These are phyloP conservation scores for Didymella glomerata DNA, from an alignment of 2,329 filamentous ascomycete species.

Conservation along the genomic window DNA sequence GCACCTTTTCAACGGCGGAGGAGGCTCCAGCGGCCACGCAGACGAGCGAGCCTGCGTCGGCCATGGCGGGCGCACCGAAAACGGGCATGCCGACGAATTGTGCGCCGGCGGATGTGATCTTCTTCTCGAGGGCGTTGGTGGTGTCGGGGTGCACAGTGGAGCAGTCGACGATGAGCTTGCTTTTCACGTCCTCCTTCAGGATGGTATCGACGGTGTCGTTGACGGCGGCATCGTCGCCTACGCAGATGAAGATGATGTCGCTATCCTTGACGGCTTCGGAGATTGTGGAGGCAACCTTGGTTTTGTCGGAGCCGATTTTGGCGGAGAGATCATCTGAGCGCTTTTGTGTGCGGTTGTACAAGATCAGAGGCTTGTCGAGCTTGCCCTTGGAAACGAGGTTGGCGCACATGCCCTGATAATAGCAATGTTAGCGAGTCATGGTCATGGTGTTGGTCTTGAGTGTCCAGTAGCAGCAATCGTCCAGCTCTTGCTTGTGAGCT, in stretches of 20 bases:
- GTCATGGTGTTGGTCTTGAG: background rate
- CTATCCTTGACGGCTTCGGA: slow-evolving; percentile 71
- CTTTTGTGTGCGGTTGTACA: slow-evolving; percentile 80
- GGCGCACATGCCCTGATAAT: slow-evolving; percentile 49
- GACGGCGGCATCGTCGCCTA: slow-evolving; percentile 80
- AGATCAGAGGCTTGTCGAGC: slow-evolving; percentile 73
- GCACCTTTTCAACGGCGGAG: slow-evolving; percentile 68
- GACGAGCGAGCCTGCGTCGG: slow-evolving; percentile 74
- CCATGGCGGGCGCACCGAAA: slow-evolving; percentile 75
- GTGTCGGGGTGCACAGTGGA: slow-evolving; percentile 88
- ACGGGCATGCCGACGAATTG: slow-evolving; percentile 79
- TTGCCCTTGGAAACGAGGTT: slow-evolving; percentile 82
- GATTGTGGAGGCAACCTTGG: slow-evolving; percentile 70
- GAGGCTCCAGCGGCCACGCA: slow-evolving; percentile 75
- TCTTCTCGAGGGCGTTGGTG: slow-evolving; percentile 70
- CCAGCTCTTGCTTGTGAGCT: background rate
- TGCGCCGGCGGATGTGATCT: slow-evolving; percentile 66
- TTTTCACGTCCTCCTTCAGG: slow-evolving; percentile 64
- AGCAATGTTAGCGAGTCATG: slow-evolving; percentile 11
- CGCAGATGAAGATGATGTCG: slow-evolving; percentile 83
- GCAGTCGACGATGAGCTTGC: slow-evolving; percentile 86
- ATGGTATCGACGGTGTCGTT: slow-evolving; percentile 67
- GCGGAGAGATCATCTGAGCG: slow-evolving; percentile 70
- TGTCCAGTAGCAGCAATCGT: background rate
- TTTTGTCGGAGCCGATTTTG: slow-evolving; percentile 67